Percentiles rank a stretch among this genome's conserved stretches.
Evolutionary conservation across 805 yeast species (phyloP).

Genomic region (Starmerella powellii): DNA sequence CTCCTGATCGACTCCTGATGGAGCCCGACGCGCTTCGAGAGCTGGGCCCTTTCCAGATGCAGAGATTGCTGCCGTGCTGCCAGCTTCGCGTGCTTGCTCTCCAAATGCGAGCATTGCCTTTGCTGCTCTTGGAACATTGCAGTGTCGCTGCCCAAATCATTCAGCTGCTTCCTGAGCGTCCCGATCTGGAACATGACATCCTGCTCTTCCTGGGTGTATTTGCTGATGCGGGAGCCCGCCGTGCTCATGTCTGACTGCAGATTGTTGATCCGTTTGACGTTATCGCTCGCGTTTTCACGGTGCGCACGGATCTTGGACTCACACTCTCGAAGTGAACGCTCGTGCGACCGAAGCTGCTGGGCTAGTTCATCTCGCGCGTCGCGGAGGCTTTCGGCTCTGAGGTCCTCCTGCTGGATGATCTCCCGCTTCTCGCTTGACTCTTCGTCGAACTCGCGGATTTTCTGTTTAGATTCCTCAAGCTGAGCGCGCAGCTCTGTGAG

Average conservation of each 20-base stretch:
- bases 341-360: too few relatives aligned
- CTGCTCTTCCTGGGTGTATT: neutral
- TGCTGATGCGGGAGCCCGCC: neutral
- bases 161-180: neutral
- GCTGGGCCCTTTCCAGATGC: neutral
- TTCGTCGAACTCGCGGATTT: conserved; percentile 31
- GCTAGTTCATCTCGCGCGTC: neutral
- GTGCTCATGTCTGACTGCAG: neutral
- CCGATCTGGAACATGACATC: too few relatives aligned
- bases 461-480: conserved; percentile 12
- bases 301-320: too few relatives aligned
- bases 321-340: too few relatives aligned
- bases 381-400: neutral
- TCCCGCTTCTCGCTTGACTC: too few relatives aligned
- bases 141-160: conserved; percentile 3
- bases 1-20: neutral
- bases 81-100: neutral
- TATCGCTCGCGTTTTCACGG: too few relatives aligned
- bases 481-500: neutral
- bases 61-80: neutral
- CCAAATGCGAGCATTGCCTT: neutral
- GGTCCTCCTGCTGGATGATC: too few relatives aligned
- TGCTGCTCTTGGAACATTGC: neutral
- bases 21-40: neutral
- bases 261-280: too few relatives aligned